These are phyloP conservation scores for Aspergillus steynii DNA, from an alignment of 495 filamentous ascomycete species.

Conservation along the genomic window DNA sequence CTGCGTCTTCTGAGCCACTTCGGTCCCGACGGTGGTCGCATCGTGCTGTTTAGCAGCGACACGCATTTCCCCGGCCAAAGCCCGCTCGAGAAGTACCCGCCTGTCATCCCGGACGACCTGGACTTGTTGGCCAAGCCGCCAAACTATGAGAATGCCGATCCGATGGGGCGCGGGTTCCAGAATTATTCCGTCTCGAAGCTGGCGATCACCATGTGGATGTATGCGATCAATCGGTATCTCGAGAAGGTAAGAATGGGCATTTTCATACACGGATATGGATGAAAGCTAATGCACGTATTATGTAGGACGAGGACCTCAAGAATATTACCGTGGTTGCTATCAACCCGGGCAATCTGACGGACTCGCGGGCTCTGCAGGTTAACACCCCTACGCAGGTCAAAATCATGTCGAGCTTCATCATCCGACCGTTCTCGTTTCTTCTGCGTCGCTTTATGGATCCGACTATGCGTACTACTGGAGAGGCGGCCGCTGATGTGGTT, in stretches of 20 bases:
- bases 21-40: constrained; percentile 38
- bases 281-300: not conserved
- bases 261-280: not conserved
- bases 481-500: constrained; percentile 38
- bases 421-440: constrained; percentile 33
- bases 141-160: constrained; percentile 10
- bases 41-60: constrained; percentile 45
- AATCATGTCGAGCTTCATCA: constrained; percentile 10
- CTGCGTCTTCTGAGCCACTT: constrained; percentile 46
- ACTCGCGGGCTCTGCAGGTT: constrained; percentile 44
- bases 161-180: constrained; percentile 15
- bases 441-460: constrained; percentile 34
- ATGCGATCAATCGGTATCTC: constrained; percentile 42
- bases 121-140: constrained; percentile 18
- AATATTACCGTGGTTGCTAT: constrained; percentile 47
- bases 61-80: constrained; percentile 37
- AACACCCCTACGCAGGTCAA: constrained; percentile 34
- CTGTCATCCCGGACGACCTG: constrained; percentile 14
- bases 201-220: constrained; percentile 44
- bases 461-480: constrained; percentile 28
- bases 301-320: constrained; percentile 29
- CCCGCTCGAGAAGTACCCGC: constrained; percentile 13
- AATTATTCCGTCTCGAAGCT: constrained; percentile 47
- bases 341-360: constrained; percentile 45
- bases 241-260: constrained; percentile 18